Base-by-base conservation (phyloP, 2,329 filamentous ascomycete genomes). In the Xylaria polymorpha region DNA sequence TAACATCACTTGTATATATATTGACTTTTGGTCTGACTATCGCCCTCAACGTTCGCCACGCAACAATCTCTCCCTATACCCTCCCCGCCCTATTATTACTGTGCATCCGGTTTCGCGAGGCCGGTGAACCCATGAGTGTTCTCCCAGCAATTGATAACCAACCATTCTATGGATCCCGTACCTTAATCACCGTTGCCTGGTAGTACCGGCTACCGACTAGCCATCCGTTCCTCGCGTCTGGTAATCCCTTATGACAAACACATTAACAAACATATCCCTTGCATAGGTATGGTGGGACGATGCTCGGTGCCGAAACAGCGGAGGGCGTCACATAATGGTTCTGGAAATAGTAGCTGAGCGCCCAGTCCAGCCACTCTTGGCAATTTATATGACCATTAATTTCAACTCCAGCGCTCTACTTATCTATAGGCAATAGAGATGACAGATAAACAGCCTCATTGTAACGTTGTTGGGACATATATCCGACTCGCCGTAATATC, bases 241-340 rank as follows among this genome's bases (percentile, higher is more conserved):
- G 25, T 29, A 29, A 29, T 29, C 25, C 25, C 25, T 29, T 29
- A 2, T 3, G 25, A 29, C 25, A 29, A 29, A 29, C 25, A 29
- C 25, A 29, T 29, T 29, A 29, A 29, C 4, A 29, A 4, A 3
- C 25, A 29, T 4, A 29, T 4, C 25, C n/a, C n/a, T n/a, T n/a
- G n/a, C n/a, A n/a, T n/a, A n/a, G n/a, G n/a, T n/a, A n/a, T n/a
- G n/a, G 43, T 67, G 32, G 29, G 65, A 48, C 60, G 48, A 41
- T 48, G 39, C 20, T 55, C 43, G 53, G 44, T 5, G 14, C 64
- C 59, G 59, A 63, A 62, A 29, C 15, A 14, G 37, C 35, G 18
- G 57, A 43, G 4, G 14, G n/a, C n/a, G n/a, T n/a, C n/a, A n/a
- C n/a, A n/a, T n/a, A n/a, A n/a, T n/a, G n/a, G n/a, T 32, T 53